Evolutionary conservation across 768 basidiomycete species (phyloP), one percentile per base, ranked within the genome.

Genomic region (button mushroom (Agaricus bisporus)): DNA sequence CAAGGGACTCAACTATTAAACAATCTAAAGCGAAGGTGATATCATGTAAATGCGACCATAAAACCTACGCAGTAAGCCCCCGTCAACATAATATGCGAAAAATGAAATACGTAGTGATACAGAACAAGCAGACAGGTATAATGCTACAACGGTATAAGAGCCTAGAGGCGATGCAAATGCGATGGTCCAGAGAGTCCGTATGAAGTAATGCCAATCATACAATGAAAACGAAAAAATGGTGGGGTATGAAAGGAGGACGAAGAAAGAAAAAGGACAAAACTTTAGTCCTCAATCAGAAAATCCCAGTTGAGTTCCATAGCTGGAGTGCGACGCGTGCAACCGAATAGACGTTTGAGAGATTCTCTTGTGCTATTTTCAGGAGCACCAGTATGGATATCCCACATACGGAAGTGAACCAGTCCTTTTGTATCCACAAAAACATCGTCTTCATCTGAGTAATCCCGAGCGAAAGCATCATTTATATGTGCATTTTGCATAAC

Each of bases 221-320:
- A 22, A 26, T 42, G 22, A 22, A 41, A 25, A 56, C 41, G 32
- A 29, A 47, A 49, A 22, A 38, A 53, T 42, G 36, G 18, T 53
- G 44, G 41, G 32, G 45, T 43, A 26, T 45, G 39, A 53, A 39
- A 42, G 48, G 37, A 49, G 49, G 26, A 53, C 42, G 43, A 64
- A 62, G 51, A 46, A 50, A 49, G 51, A 48, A 52, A 55, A 49
- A 41, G 55, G 35, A 36, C 46, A 50, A 37, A 32, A 32, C 32
- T 68, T 35, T 69, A 87, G 62, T 86, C 85, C 55, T 88, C 85
- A 45, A 90, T 74, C 54, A 90, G 70, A 67, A 86, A 89, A 64
- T 90, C 88, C 88, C 88, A 90, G 68, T 89, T 77, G 55, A 87
- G 83, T 41, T 71, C 53, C 11, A 75, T 76, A 61, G 79, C 81